Conservation (phyloP, 441 rosid genomes). For the Erodium trifolium region DNA sequence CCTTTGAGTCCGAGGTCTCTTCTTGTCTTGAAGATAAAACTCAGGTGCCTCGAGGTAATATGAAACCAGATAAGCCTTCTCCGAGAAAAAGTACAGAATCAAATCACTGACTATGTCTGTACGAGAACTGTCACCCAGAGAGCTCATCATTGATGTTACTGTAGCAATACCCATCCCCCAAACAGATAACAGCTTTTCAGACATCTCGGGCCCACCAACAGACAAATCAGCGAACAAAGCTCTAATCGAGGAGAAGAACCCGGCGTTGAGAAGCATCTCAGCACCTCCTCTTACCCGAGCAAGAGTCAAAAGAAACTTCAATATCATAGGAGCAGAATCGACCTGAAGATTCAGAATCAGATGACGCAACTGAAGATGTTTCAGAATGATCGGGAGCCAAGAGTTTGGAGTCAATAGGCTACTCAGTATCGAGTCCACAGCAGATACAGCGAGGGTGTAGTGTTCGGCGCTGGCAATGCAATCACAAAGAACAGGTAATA, state of each 20-base stretch:
- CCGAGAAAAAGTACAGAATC: constrained; percentile 63
- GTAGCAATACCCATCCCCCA: constrained; percentile 91
- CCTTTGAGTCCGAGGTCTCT: constrained; percentile 53
- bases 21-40: constrained; percentile 53
- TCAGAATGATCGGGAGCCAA: constrained; percentile 78
- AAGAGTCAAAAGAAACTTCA: constrained; percentile 73
- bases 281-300: constrained; percentile 78
- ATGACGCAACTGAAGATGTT: constrained; percentile 58
- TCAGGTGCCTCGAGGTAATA: constrained; percentile 65
- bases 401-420: constrained; percentile 54
- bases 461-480: constrained; percentile 47
- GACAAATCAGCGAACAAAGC: constrained; percentile 47
- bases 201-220: constrained; percentile 35
- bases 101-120: constrained; percentile 46
- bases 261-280: constrained; percentile 71
- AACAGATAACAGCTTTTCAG: constrained; percentile 48
- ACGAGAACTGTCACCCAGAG: constrained; percentile 48
- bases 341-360: constrained; percentile 62
- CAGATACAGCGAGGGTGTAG: constrained; percentile 53
- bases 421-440: constrained; percentile 52
- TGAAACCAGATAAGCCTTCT: constrained; percentile 61
- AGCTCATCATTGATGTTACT: constrained; percentile 69
- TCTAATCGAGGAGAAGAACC: constrained; percentile 60
- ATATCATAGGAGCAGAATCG: constrained; percentile 38
- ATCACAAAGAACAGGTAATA: constrained; percentile 68